Conservation (phyloP, 768 basidiomycete species). For the Dentipellis fragilis region DNA sequence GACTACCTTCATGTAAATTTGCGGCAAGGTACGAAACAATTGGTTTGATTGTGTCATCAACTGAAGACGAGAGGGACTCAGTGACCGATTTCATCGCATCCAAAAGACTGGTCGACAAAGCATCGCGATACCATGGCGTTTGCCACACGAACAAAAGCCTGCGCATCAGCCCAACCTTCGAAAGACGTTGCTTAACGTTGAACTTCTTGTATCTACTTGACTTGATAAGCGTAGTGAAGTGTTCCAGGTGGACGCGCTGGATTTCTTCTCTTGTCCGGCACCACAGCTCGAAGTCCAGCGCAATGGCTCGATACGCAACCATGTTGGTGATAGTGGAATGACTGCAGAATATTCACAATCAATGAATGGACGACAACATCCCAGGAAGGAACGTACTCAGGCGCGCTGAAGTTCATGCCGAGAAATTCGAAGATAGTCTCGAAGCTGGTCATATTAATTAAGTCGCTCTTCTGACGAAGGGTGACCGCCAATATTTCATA, state of each 20-base stretch:
- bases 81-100: constrained; percentile 53
- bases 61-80: constrained; percentile 49
- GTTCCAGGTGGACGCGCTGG: constrained; percentile 71
- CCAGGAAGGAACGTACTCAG: constrained; percentile 48
- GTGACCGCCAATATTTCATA: constrained; percentile 80
- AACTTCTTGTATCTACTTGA: constrained; percentile 68
- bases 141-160: constrained; percentile 78
- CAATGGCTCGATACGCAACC: constrained; percentile 72
- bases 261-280: constrained; percentile 59
- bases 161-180: constrained; percentile 61
- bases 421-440: constrained; percentile 81
- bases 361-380: not conserved
- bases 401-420: constrained; percentile 72
- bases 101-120: constrained; percentile 37
- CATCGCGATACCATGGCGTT: constrained; percentile 61
- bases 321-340: constrained; percentile 77
- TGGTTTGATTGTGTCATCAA: constrained; percentile 75
- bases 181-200: constrained; percentile 65
- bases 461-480: constrained; percentile 55
- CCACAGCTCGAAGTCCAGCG: constrained; percentile 90
- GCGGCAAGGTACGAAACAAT: constrained; percentile 80
- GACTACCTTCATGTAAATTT: constrained; percentile 58
- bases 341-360: constrained; percentile 25
- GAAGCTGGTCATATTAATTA: constrained; percentile 74
- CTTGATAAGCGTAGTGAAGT: constrained; percentile 67